Conservation (phyloP, 495 filamentous ascomycete genomes). For the Lasiosphaeriaceae sp. region DNA sequence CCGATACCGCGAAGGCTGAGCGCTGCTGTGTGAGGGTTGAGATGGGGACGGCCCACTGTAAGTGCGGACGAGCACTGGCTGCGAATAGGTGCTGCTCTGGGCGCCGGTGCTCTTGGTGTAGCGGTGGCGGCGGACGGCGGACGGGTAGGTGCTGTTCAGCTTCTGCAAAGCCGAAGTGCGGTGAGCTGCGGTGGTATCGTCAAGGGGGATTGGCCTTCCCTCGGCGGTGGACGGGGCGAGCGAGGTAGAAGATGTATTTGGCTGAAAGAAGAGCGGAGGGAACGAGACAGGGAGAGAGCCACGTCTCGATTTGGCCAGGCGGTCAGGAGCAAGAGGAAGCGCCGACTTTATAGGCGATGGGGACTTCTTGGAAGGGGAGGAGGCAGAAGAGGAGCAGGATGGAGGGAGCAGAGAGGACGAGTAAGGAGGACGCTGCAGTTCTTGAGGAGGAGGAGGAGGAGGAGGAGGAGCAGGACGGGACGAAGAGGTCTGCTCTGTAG, state of each 20-base stretch:
- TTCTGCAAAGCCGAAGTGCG: conserved; percentile 41
- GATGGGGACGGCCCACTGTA: conserved; percentile 40
- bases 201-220: conserved; percentile 42
- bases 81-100: conserved; percentile 49
- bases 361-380: no score
- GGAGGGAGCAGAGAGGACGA: conserved; percentile 19
- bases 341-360: conserved; percentile 12
- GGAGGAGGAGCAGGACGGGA: neutral
- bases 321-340: conserved; percentile 12
- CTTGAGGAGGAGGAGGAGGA: neutral
- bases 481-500: conserved; percentile 12
- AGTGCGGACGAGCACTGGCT: conserved; percentile 54
- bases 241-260: conserved; percentile 38
- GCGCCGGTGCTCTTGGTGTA: conserved; percentile 45
- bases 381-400: neutral
- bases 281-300: conserved; percentile 33
- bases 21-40: conserved; percentile 18
- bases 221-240: conserved; percentile 43
- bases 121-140: conserved; percentile 22
- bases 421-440: conserved; percentile 4
- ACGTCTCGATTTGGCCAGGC: conserved; percentile 3
- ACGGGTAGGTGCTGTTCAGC: conserved; percentile 43
- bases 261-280: conserved; percentile 33
- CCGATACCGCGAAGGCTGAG: conserved; percentile 13
- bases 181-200: conserved; percentile 35